Evolutionary conservation across 1,139 yeast genomes (phyloP).

Genomic region (Wickerhamomyces sp.): DNA sequence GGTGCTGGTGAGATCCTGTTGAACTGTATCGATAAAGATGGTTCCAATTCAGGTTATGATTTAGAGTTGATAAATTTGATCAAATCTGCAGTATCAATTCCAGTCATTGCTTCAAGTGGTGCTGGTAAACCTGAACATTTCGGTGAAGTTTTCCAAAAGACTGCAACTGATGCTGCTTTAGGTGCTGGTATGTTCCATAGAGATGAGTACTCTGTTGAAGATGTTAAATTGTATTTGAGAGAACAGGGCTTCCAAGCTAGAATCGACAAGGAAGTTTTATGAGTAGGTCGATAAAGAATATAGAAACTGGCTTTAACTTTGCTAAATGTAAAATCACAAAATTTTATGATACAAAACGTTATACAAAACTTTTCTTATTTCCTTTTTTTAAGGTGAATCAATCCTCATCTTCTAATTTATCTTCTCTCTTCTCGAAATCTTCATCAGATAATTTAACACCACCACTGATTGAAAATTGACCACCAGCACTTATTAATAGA

Average conservation of each 20-base stretch:
- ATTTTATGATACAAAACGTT: too few relatives aligned
- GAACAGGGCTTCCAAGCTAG: conserved; percentile 49
- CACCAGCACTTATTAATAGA: conserved; percentile 78
- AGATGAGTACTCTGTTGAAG: conserved; percentile 80
- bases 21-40: conserved; percentile 95
- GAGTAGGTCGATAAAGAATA: not conserved
- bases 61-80: conserved; percentile 76
- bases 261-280: conserved; percentile 27
- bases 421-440: conserved; percentile 57
- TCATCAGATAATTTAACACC: conserved; percentile 66
- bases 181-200: conserved; percentile 99
- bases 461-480: conserved; percentile 88
- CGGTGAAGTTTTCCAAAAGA: conserved; percentile 73
- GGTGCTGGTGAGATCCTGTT: conserved; percentile 96
- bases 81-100: conserved; percentile 71
- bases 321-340: too few relatives aligned
- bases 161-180: conserved; percentile 89
- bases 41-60: conserved; percentile 89
- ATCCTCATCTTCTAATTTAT: conserved; percentile 33
- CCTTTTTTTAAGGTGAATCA: too few relatives aligned
- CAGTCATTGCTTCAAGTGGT: conserved; percentile 96
- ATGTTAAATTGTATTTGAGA: conserved; percentile 66
- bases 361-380: too few relatives aligned
- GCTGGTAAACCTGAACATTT: conserved; percentile 93
- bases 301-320: too few relatives aligned